phyloP scores from a whole-genome alignment of 305 asterid genomes.

The Plantago coronopus region DNA sequence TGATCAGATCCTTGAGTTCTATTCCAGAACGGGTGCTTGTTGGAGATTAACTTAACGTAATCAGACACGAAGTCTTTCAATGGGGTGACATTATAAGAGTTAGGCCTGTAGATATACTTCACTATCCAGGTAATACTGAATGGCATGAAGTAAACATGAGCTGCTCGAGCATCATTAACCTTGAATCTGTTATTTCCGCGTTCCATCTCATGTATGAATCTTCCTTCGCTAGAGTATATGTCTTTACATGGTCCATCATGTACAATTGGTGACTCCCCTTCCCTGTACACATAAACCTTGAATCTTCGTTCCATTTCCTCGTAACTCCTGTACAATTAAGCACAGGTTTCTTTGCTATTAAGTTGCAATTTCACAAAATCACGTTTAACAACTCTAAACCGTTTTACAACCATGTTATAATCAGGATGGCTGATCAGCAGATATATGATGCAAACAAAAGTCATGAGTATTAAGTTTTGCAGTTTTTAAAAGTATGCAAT shows the following conservation, averaged over 20 bases:
- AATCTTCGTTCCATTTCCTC: conserved; percentile 24
- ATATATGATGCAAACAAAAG: too few species aligned
- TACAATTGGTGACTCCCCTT: conserved; percentile 26
- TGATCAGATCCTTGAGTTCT: conserved; percentile 28
- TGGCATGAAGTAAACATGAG: conserved; percentile 29
- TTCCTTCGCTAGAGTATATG: conserved; percentile 27
- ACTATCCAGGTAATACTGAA: conserved; percentile 27
- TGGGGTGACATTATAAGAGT: conserved; percentile 18
- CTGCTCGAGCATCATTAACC: conserved; percentile 19
- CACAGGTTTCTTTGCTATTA: neutral
- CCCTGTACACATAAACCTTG: conserved; percentile 24
- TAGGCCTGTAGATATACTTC: conserved; percentile 24
- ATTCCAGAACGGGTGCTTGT: conserved; percentile 28
- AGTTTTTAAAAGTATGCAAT: too few species aligned
- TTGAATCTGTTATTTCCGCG: conserved; percentile 6
- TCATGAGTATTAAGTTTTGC: too few species aligned
- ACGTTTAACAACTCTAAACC: neutral
- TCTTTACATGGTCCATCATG: conserved; percentile 27
- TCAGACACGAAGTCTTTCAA: conserved; percentile 18
- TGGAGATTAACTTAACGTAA: conserved; percentile 19
- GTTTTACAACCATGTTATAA: too few species aligned
- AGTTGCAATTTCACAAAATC: neutral
- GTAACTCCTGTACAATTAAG: conserved; percentile 19
- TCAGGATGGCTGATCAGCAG: too few species aligned
- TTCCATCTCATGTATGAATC: conserved; percentile 24